Conservation (phyloP, 768 basidiomycete genomes). For the Krasilnikovozyma curviuscula region DNA sequence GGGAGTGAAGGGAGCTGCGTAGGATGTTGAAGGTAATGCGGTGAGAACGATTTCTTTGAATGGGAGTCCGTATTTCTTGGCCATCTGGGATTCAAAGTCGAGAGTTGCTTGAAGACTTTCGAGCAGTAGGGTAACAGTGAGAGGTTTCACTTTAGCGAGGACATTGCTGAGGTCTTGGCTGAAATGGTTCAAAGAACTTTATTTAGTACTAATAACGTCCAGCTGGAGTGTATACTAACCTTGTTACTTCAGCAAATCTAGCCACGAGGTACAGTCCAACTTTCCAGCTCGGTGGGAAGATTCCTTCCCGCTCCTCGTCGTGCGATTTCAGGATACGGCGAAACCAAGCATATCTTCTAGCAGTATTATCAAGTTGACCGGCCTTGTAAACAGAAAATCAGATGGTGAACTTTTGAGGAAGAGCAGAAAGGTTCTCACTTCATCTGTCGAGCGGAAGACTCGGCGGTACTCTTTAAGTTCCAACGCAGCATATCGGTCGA, state of each 20-base stretch:
- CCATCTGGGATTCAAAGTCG: constrained; percentile 70
- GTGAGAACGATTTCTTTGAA: constrained; percentile 18
- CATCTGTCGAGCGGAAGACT: constrained; percentile 80
- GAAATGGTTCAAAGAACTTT: not conserved
- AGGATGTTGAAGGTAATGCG: constrained; percentile 1
- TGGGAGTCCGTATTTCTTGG: constrained; percentile 43
- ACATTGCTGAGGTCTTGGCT: constrained; percentile 71
- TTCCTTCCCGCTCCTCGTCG: constrained; percentile 63
- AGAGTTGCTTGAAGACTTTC: constrained; percentile 68
- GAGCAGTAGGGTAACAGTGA: constrained; percentile 59
- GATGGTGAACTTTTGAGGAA: no score
- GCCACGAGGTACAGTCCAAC: constrained; percentile 62
- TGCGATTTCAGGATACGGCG: constrained; percentile 61
- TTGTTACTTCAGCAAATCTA: constrained; percentile 77
- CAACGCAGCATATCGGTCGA: constrained; percentile 73
- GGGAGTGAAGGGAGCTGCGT: constrained; percentile 28
- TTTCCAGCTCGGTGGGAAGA: constrained; percentile 73
- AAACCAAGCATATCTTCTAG: constrained; percentile 90
- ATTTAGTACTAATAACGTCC: not conserved
- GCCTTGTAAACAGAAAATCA: constrained; percentile 27
- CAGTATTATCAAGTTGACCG: constrained; percentile 85
- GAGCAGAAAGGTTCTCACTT: constrained; percentile 30
- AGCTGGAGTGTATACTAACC: constrained; percentile 31
- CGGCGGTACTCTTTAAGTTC: constrained; percentile 90
- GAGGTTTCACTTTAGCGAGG: constrained; percentile 54